Evolutionary conservation across 1,284 basidiomycete genomes (phyloP).

Genomic region (Microbotryum scabiosae): DNA sequence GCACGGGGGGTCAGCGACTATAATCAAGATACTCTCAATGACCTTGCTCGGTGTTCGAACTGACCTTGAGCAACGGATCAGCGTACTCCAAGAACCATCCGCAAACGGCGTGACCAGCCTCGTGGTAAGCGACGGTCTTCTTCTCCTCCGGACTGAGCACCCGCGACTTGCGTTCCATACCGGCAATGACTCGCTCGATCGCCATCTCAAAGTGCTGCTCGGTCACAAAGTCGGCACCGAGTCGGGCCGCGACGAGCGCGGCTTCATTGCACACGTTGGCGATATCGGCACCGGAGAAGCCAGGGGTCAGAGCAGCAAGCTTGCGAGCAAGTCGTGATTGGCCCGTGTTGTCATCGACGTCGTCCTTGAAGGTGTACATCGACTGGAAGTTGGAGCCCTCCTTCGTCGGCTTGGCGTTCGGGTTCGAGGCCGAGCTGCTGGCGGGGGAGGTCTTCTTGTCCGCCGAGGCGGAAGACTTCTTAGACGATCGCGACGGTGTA

Average conservation of each 20-base stretch:
- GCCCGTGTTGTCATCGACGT: conserved; percentile 25
- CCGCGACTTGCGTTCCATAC: conserved; percentile 88
- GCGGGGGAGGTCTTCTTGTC: conserved; percentile 3
- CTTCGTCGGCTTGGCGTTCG: conserved; percentile 9
- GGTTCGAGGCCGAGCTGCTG: conserved; percentile 8
- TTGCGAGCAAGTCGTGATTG: conserved; percentile 59
- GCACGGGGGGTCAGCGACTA: neutral
- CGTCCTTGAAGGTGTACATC: conserved; percentile 31
- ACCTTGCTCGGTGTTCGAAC: neutral
- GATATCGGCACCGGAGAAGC: conserved; percentile 97
- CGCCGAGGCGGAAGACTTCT: neutral
- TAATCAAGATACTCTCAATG: neutral
- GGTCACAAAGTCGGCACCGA: conserved; percentile 66
- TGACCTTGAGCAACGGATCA: conserved; percentile 78
- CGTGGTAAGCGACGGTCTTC: conserved; percentile 97
- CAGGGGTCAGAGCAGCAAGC: conserved; percentile 89
- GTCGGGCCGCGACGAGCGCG: conserved; percentile 86
- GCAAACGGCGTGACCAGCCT: conserved; percentile 96
- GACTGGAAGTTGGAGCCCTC: conserved; percentile 28
- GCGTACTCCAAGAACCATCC: conserved; percentile 98
- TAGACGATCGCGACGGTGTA: conserved; percentile 11
- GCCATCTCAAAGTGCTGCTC: conserved; percentile 91
- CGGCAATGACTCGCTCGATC: conserved; percentile 96
- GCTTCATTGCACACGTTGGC: conserved; percentile 99
- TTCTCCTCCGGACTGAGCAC: conserved; percentile 94